Conservation (phyloP, 768 basidiomycete species). For the Boletus pseudopeckii region DNA sequence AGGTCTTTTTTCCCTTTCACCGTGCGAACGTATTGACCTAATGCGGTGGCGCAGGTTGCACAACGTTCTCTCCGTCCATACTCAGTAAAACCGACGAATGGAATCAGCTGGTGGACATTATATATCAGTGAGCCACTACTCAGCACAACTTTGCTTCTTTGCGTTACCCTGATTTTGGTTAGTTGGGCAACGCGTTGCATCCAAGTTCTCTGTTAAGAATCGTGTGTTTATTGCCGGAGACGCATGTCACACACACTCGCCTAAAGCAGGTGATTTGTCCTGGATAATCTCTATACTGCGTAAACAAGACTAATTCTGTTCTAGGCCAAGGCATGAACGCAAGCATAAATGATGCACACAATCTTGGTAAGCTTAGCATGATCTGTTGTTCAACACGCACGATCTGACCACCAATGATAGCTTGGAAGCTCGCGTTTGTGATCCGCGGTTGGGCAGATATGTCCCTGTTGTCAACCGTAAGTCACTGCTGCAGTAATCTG, state of each 20-base stretch:
- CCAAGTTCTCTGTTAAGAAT: slow-evolving; percentile 43
- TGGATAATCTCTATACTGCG: neutral
- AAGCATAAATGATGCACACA: slow-evolving; percentile 52
- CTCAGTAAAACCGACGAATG: slow-evolving; percentile 27
- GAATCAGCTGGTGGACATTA: slow-evolving; percentile 48
- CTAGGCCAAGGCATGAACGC: slow-evolving; percentile 54
- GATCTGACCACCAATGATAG: slow-evolving; percentile 18
- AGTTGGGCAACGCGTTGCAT: slow-evolving; percentile 58
- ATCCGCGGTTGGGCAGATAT: slow-evolving; percentile 45
- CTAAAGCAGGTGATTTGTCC: slow-evolving; percentile 36
- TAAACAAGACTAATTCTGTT: slow-evolving; percentile 15
- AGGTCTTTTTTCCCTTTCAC: slow-evolving; percentile 20
- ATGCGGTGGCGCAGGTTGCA: slow-evolving; percentile 31
- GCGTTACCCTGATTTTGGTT: neutral
- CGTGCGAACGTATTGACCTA: neutral
- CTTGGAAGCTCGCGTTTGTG: slow-evolving; percentile 55
- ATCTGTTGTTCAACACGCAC: neutral
- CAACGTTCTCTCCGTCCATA: slow-evolving; percentile 41
- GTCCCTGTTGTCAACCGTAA: slow-evolving; percentile 44
- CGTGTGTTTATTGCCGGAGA: slow-evolving; percentile 58
- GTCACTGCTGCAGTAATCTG: slow-evolving; percentile 5
- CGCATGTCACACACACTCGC: slow-evolving; percentile 47
- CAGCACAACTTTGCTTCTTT: neutral
- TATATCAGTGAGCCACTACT: slow-evolving; percentile 40
- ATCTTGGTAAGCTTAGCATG: slow-evolving; percentile 36